Evolutionary conservation across 2,329 filamentous ascomycete species (phyloP).

Genomic region (Plectosphaerella plurivora): DNA sequence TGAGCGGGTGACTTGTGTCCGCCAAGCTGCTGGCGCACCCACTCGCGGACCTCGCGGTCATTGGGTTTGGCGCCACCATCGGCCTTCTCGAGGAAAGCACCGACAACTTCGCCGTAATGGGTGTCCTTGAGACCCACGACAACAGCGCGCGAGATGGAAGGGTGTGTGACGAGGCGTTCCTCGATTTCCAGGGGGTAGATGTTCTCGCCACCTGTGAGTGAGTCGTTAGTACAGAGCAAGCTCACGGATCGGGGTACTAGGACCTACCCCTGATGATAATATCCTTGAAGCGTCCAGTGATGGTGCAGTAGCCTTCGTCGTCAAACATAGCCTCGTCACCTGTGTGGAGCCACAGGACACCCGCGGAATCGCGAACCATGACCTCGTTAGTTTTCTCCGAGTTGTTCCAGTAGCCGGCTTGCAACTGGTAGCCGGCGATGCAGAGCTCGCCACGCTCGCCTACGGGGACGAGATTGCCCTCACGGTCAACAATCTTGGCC

Average conservation of each 20-base stretch:
- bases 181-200: constrained; percentile 73
- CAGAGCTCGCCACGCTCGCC: constrained; percentile 70
- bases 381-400: constrained; percentile 65
- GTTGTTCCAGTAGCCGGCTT: constrained; percentile 65
- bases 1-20: constrained; percentile 67
- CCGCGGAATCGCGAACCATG: constrained; percentile 48
- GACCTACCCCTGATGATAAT: constrained; percentile 66
- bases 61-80: constrained; percentile 32
- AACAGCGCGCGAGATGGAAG: constrained; percentile 57
- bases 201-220: constrained; percentile 61
- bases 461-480: constrained; percentile 61
- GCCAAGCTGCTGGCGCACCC: constrained; percentile 58
- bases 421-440: constrained; percentile 73
- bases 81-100: constrained; percentile 51
- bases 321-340: constrained; percentile 69
- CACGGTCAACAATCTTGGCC: constrained; percentile 71
- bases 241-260: background rate
- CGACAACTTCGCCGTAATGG: constrained; percentile 72
- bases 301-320: constrained; percentile 63
- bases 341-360: constrained; percentile 59
- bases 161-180: constrained; percentile 63
- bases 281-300: constrained; percentile 74
- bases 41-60: constrained; percentile 54
- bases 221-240: constrained; percentile 14
- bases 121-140: constrained; percentile 66